Evolutionary conservation across 768 basidiomycete species (phyloP), one percentile per base, ranked within the genome.

Genomic region (Mycena chlorophos): DNA sequence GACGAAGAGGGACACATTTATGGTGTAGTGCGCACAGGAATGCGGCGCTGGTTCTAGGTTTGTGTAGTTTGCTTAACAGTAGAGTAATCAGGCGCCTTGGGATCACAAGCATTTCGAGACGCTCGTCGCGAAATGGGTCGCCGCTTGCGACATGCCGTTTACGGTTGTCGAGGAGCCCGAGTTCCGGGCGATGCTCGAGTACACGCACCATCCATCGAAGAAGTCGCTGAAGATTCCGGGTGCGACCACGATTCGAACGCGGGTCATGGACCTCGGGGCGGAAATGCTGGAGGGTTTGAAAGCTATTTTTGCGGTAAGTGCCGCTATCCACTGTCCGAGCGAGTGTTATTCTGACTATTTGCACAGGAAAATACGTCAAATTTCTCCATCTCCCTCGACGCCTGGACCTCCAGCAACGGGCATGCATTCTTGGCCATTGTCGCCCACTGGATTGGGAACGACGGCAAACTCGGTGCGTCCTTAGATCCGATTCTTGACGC

Each of bases 371-470:
- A 57, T 5, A 22, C 53, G 26, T 43, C 37, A 1, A 55, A 58
- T 28, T 37, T 65, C 22, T 43, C 57, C 14, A 49, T 66, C 16
- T 66, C 66, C 1, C 63, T 67, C 22, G 65, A 69, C 52, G 68
- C 68, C n/a, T 69, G 65, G 68, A 69, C 68, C 0, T 67, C 63
- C 10, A 49, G 53, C 26, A 69, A 69, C 31, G 29, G 47, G n/a
- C 49, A 56, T 51, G 60, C 65, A 0, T 66, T 68, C 48, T 30
- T 66, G 37, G 67, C 66, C 5, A 58, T 67, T 37, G 60, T 68
- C 17, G 58, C 61, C 13, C 66, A 67, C 48, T 67, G 58, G 39
- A 34, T 68, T 22, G 52, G n/a, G 10, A 65, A 65, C 23, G 55
- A 68, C 10, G 58, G 66, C 4, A 28, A 48, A 26, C 52, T 66